Evolutionary conservation across 163 green algal species (phyloP), one percentile per base, ranked within the genome.

Genomic region (Picocystis sp.): DNA sequence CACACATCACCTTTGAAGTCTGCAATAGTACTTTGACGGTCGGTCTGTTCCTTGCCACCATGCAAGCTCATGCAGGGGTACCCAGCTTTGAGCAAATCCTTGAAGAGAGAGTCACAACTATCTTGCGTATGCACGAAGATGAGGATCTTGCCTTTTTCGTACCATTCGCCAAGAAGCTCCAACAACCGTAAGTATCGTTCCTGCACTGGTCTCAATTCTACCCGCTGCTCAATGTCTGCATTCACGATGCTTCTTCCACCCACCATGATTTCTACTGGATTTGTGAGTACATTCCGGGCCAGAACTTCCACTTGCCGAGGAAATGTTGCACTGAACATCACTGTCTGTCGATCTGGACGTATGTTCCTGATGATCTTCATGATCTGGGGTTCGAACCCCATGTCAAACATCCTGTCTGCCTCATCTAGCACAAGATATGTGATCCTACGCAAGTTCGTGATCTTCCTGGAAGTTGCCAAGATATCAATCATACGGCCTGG

Each of bases 401-500:
- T 92, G 79, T 98, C 89, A 65, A 98, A 96, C 87, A 96, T 96
- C 54, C 89, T 72, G 66, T 98, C 89, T 0, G 90, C 89, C 69
- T 98, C 89, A 54, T 98, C 89, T 48, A 98, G 66, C 41, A 96
- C 89, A 33, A 98, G 64, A 67, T 90, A 95, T 0, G 87, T 96
- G 17, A 97, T 84, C 8, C 89, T 73, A 29, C 76, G 65, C 55
- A 94, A 48, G 70, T 97, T 96, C 35, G 89, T 96, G 64, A 96
- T 92, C 61, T 86, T 87, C 38, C 77, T 75, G 47, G 65, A 73
- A 3, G 78, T 93, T 21, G 80, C 81, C n/a, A 98, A 69, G 41
- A 98, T 78, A 72, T 98, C 89, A 43, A 98, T 98, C 79, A 98
- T 90, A 61, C 89, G 82, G 10, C 89, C 89, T 3, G 89, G 89